Evolutionary conservation across 1,139 yeast species (phyloP).

Genomic region (Yamadazyma pseudoaaseri): DNA sequence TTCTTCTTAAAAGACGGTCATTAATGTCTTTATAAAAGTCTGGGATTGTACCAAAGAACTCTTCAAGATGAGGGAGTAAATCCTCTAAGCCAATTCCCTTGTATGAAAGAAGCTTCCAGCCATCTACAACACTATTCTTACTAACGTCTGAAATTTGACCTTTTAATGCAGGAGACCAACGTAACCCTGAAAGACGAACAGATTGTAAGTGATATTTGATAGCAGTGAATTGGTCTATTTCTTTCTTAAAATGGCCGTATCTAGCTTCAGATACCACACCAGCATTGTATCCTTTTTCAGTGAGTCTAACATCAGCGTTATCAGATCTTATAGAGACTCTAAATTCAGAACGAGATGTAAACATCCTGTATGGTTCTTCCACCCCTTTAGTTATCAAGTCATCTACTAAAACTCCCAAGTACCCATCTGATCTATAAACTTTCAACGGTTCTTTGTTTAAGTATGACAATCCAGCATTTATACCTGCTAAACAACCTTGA

Average conservation of each 20-base stretch:
- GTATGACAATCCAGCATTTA: slow-evolving; percentile 73
- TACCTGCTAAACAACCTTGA: slow-evolving; percentile 94
- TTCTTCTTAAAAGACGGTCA: slow-evolving; percentile 53
- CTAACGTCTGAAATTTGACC: slow-evolving; percentile 47
- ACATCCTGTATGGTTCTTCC: slow-evolving; percentile 97
- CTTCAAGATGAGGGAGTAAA: slow-evolving; percentile 31
- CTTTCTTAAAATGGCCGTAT: slow-evolving; percentile 48
- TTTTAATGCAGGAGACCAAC: slow-evolving; percentile 59
- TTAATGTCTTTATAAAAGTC: slow-evolving; percentile 34
- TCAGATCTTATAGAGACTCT: slow-evolving; percentile 88
- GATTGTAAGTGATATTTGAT: slow-evolving; percentile 47
- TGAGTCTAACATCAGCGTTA: slow-evolving; percentile 86
- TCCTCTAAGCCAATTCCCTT: slow-evolving; percentile 31
- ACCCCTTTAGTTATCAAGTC: slow-evolving; percentile 95
- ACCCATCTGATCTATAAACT: slow-evolving; percentile 78
- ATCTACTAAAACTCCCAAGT: slow-evolving; percentile 88
- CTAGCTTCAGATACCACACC: slow-evolving; percentile 72
- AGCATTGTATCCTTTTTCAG: slow-evolving; percentile 59
- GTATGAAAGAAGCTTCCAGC: slow-evolving; percentile 47
- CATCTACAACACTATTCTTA: slow-evolving; percentile 32
- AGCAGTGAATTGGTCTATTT: slow-evolving; percentile 43
- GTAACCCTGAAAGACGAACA: slow-evolving; percentile 49
- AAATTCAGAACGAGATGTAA: slow-evolving; percentile 93
- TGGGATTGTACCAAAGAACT: slow-evolving; percentile 21
- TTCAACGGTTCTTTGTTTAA: slow-evolving; percentile 46